A percentile compares a stretch with the other conserved stretches of the same genome.
Conservation (phyloP, 257 asterid genomes). For the Rubia yunnanensis region DNA sequence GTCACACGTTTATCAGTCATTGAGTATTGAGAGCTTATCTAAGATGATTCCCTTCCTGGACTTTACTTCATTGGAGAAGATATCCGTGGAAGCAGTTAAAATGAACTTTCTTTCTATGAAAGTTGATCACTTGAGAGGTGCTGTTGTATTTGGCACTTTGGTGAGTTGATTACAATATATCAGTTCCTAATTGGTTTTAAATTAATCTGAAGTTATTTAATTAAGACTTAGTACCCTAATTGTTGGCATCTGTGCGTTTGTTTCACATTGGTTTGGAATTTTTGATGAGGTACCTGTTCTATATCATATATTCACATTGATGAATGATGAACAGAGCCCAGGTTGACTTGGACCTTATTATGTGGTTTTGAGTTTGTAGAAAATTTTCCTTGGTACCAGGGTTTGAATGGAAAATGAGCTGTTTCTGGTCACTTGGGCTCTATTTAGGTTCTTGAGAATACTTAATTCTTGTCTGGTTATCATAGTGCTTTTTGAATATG, state of each 20-base stretch:
- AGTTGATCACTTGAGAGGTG: constrained; percentile 67
- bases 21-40: constrained; percentile 59
- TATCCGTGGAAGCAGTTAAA: constrained; percentile 75
- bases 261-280: background rate
- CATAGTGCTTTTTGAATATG: background rate
- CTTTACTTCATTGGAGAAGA: constrained; percentile 62
- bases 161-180: constrained; percentile 23
- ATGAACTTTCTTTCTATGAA: constrained; percentile 59
- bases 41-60: constrained; percentile 60
- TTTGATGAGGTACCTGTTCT: background rate
- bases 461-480: background rate
- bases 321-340: background rate
- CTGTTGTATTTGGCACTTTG: constrained; percentile 67
- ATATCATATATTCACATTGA: background rate
- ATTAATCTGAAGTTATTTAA: background rate
- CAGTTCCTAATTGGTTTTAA: background rate
- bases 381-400: background rate
- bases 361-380: background rate
- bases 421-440: background rate
- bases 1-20: constrained; percentile 73
- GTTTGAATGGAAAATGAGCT: background rate
- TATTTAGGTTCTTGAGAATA: background rate
- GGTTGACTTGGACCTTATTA: background rate
- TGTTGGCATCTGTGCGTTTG: background rate
- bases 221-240: background rate